Conservation (phyloP, 208 protist genomes). For the Crithidia brevicula region DNA sequence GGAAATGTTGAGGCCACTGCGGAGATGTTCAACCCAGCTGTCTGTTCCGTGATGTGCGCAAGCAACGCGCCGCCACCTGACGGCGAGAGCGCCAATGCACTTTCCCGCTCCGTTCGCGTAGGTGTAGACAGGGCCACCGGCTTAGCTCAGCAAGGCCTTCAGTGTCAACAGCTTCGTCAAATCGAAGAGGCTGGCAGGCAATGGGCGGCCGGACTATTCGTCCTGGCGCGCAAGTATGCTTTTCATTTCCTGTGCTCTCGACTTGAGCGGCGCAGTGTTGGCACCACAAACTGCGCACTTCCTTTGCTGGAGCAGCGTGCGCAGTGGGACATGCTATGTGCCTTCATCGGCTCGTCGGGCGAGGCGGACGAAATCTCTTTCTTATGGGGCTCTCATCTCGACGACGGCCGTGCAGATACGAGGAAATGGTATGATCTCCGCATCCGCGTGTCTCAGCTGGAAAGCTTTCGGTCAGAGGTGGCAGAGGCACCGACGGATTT, state of each 20-base stretch:
- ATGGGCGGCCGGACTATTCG: conserved; percentile 25
- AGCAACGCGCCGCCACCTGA: neutral
- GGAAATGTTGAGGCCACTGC: neutral
- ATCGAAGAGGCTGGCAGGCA: conserved; percentile 13
- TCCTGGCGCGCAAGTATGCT: conserved; percentile 28
- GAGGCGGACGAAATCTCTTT: conserved; percentile 20
- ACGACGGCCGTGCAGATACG: neutral
- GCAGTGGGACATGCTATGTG: conserved; percentile 28
- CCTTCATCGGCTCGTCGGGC: conserved; percentile 19
- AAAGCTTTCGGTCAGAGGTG: conserved; percentile 23
- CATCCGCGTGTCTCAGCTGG: conserved; percentile 24
- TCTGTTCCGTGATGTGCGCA: conserved; percentile 10
- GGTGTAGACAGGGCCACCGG: neutral
- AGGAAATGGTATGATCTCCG: conserved; percentile 28
- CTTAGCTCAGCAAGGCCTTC: neutral
- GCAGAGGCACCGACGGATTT: conserved; percentile 25
- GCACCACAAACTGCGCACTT: neutral
- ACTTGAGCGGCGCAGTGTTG: neutral
- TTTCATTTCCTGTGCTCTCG: conserved; percentile 17
- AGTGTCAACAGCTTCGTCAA: conserved; percentile 1
- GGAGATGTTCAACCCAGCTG: conserved; percentile 4
- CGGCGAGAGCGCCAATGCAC: neutral
- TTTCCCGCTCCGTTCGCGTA: neutral
- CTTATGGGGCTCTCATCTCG: conserved; percentile 20
- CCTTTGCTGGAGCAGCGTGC: conserved; percentile 17